Conservation (phyloP, 2,329 filamentous ascomycete species). For the Aspergillus amoenus region DNA sequence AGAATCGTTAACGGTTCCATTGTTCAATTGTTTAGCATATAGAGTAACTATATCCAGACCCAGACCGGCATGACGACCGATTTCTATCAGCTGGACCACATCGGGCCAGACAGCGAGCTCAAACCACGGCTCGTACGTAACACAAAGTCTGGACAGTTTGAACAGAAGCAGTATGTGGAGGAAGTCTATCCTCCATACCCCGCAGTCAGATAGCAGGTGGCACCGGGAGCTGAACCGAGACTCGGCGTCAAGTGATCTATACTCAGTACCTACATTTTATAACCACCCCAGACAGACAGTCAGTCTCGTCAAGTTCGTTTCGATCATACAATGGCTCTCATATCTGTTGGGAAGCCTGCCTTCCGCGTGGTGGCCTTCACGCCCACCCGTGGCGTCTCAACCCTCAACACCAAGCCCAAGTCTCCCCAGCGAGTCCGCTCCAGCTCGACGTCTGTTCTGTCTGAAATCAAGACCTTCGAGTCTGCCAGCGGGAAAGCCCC, state of each 20-base stretch:
- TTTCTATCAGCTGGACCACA: neutral
- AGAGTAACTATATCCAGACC: neutral
- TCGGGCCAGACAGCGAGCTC: neutral
- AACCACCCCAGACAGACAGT: too few species aligned
- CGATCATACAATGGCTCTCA: neutral
- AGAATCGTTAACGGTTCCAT: too few species aligned
- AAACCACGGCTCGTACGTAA: neutral
- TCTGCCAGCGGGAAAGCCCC: neutral
- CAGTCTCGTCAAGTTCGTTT: too few species aligned
- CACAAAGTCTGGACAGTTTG: neutral
- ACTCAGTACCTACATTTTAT: too few species aligned
- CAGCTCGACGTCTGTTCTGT: constrained; percentile 19
- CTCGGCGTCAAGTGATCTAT: too few species aligned
- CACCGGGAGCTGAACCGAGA: too few species aligned
- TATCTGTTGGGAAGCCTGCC: neutral
- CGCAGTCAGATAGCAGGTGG: too few species aligned
- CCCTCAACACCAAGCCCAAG: neutral
- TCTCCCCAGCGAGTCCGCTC: constrained; percentile 11
- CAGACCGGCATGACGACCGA: neutral
- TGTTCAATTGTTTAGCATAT: too few species aligned
- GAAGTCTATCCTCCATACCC: too few species aligned
- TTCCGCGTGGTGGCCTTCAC: neutral
- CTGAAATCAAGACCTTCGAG: constrained; percentile 8
- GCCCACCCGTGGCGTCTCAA: neutral
- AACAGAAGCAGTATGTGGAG: too few species aligned